Evolutionary conservation across 2,329 filamentous ascomycete species (phyloP).

Genomic region (Colletotrichum falcatum): DNA sequence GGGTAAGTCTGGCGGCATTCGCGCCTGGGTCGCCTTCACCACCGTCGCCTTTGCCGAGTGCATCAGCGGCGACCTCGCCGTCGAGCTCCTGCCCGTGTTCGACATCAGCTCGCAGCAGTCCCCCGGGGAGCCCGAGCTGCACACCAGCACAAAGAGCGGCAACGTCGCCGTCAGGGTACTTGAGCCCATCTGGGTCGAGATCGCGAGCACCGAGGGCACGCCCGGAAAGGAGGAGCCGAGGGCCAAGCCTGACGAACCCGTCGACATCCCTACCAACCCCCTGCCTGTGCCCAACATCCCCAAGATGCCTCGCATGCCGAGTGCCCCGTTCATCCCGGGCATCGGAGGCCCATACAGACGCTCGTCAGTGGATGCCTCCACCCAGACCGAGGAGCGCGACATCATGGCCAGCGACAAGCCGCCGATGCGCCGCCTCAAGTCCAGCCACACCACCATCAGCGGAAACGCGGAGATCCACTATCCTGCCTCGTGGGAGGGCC

Average conservation of each 20-base stretch:
- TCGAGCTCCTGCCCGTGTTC: constrained; percentile 59
- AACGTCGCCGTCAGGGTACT: constrained; percentile 52
- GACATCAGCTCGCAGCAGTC: constrained; percentile 44
- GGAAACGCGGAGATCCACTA: constrained; percentile 58
- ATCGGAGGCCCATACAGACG: constrained; percentile 32
- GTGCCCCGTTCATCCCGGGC: constrained; percentile 24
- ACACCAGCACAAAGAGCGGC: constrained; percentile 60
- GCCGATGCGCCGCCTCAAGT: constrained; percentile 52
- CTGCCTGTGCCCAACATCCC: constrained; percentile 25
- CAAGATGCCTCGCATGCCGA: constrained; percentile 29
- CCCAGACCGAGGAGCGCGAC: not conserved
- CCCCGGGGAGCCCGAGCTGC: constrained; percentile 47
- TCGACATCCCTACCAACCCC: constrained; percentile 41
- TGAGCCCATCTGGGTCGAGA: constrained; percentile 58
- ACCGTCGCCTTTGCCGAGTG: constrained; percentile 51
- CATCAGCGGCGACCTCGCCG: constrained; percentile 55
- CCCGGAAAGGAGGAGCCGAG: constrained; percentile 30
- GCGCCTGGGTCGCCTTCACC: constrained; percentile 55
- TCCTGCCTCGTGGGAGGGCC: constrained; percentile 63
- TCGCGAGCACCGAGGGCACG: constrained; percentile 29
- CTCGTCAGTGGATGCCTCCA: not conserved
- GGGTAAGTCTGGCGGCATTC: constrained; percentile 60
- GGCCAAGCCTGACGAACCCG: constrained; percentile 35
- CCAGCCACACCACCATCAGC: constrained; percentile 59
- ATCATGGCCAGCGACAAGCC: constrained; percentile 30